Evolutionary conservation across 768 basidiomycete species (phyloP), one percentile per base, ranked within the genome.

Genomic region (Cyclocybe cylindracea): DNA sequence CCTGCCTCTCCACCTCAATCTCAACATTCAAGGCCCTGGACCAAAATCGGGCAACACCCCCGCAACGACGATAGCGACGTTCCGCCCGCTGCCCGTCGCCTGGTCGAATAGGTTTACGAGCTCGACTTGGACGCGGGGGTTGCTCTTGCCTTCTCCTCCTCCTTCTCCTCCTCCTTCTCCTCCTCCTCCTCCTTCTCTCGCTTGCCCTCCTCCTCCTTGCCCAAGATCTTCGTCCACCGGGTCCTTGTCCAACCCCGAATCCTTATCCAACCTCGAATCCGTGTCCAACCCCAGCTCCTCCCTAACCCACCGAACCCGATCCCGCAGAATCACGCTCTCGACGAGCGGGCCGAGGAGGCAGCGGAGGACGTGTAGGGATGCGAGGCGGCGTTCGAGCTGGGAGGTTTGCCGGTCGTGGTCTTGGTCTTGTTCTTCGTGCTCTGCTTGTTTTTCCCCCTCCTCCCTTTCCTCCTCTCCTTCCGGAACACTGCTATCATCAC

Each of bases 41-140:
- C 24, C 24, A 24, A 24, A 24, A 2, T 24, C 24, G 24, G 24
- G 24, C 24, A 24, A 24, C 24, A 24, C 24, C 24, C 24, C 24
- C 34, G 67, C 69, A 45, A 86, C 68, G 33, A 84, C 79, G 44
- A 89, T 70, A 6, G 81, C 87, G 49, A 87, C 71, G 65, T 90
- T 91, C 59, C 89, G 70, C 42, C 83, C 87, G 64, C 89, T 91
- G 39, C 86, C 88, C 2, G 78, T 78, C 4, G 73, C 71, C 64
- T 90, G 89, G 60, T 89, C 85, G 53, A 91, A 91, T 38, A 91
- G 61, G 64, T 87, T 89, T 2, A 89, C 72, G 16, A 81, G 59
- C 31, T 77, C 70, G 14, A 80, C 74, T 2, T 57, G 36, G 52
- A 62, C 24, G 24, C 24, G 24, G 3, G 24, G 24, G 24, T 24